phyloP scores from a whole-genome alignment of 176 grass and related monocot genomes.

The Rhipidocladum racemiflorum region DNA sequence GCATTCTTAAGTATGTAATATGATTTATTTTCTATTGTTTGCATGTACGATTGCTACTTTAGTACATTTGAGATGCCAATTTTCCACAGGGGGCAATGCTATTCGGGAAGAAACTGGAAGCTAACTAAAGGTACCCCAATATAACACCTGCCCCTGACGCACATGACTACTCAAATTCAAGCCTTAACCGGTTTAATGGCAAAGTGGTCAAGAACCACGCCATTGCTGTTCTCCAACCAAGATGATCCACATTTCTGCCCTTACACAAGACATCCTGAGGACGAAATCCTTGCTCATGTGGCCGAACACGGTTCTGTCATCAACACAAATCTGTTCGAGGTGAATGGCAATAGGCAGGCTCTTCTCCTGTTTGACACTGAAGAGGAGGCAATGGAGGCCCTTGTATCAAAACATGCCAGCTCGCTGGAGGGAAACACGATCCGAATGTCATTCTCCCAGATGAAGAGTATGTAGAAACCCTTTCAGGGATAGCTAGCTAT shows the following conservation, averaged over 20 bases:
- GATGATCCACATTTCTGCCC: slow-evolving; percentile 90
- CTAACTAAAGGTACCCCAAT: slow-evolving; percentile 79
- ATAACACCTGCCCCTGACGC: slow-evolving; percentile 74
- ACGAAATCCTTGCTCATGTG: slow-evolving; percentile 54
- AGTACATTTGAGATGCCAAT: not conserved
- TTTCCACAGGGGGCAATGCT: slow-evolving; percentile 58
- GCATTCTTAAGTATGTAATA: slow-evolving; percentile 15
- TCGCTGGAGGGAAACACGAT: slow-evolving; percentile 65
- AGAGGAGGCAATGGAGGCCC: slow-evolving; percentile 73
- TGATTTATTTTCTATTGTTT: not conserved
- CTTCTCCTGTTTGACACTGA: slow-evolving; percentile 70
- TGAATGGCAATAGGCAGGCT: slow-evolving; percentile 78
- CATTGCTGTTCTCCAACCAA: slow-evolving; percentile 91
- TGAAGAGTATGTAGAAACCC: slow-evolving; percentile 61
- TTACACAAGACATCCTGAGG: slow-evolving; percentile 74
- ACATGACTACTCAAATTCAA: slow-evolving; percentile 64
- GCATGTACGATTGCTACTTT: not conserved
- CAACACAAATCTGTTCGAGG: slow-evolving; percentile 84
- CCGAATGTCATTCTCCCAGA: slow-evolving; percentile 90
- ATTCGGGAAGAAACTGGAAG: slow-evolving; percentile 80
- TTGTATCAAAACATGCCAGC: slow-evolving; percentile 84
- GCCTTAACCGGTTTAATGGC: slow-evolving; percentile 76
- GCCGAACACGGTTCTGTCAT: slow-evolving; percentile 69
- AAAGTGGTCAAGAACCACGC: slow-evolving; percentile 86
- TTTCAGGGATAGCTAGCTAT: not conserved